Conservation (phyloP, 768 basidiomycete species). For the Mycena indigotica region DNA sequence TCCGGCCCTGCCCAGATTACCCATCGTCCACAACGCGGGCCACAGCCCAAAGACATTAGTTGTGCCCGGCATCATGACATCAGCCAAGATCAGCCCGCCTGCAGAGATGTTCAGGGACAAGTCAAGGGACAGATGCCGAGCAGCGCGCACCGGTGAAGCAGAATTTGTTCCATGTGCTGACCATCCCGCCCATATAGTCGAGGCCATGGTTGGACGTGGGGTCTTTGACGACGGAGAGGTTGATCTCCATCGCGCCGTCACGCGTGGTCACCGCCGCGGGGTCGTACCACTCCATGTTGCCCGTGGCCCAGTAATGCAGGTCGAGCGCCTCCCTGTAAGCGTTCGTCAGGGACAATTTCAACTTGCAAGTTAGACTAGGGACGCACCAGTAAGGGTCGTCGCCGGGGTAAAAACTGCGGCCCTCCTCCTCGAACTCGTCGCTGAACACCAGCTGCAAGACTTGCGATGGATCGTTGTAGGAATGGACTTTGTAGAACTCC, state of each 20-base stretch:
- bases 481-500: background rate
- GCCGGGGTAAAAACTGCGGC: conserved; percentile 26
- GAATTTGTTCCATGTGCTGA: conserved; percentile 44
- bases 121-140: too few species aligned
- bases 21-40: conserved; percentile 21
- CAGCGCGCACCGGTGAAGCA: conserved; percentile 86
- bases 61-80: conserved; percentile 44
- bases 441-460: background rate
- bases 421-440: too few species aligned
- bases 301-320: too few species aligned
- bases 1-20: too few species aligned
- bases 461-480: background rate
- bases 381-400: conserved; percentile 67
- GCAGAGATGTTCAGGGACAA: too few species aligned
- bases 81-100: conserved; percentile 63
- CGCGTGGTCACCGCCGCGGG: conserved; percentile 67
- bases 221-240: conserved; percentile 54
- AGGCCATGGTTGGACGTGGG: conserved; percentile 59
- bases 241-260: conserved; percentile 72
- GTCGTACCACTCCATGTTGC: conserved; percentile 55
- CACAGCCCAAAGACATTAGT: conserved; percentile 32
- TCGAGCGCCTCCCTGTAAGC: too few species aligned
- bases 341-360: background rate
- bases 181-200: conserved; percentile 49
- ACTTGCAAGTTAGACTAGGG: conserved; percentile 34